These are phyloP conservation scores for Aspergillus sp. DNA, from an alignment of 2,329 filamentous ascomycete genomes.

Conservation along the genomic window DNA sequence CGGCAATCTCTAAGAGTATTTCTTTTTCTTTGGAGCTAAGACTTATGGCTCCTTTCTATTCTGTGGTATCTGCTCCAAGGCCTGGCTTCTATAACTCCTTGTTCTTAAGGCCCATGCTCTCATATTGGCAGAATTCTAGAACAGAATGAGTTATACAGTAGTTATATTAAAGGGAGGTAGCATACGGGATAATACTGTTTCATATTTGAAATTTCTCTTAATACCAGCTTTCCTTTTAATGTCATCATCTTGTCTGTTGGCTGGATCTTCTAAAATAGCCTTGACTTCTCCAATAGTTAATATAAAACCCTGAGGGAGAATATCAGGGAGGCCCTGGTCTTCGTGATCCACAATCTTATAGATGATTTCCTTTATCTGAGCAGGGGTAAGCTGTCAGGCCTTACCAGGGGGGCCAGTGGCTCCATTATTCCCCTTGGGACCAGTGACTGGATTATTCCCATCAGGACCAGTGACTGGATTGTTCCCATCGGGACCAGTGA, in stretches of 20 bases:
- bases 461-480: background rate
- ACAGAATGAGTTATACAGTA: background rate
- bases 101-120: background rate
- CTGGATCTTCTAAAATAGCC: background rate
- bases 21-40: background rate
- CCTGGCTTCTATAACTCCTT: background rate
- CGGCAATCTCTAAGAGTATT: background rate
- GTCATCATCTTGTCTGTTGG: background rate
- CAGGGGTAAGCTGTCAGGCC: background rate
- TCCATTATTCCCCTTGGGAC: background rate
- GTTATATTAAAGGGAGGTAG: background rate
- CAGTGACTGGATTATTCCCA: background rate
- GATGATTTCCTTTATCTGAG: background rate
- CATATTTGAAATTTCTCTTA: background rate
- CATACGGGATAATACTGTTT: background rate
- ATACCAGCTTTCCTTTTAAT: background rate
- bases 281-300: background rate
- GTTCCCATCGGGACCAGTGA: background rate
- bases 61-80: background rate
- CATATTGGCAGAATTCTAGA: background rate
- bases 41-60: background rate
- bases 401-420: background rate
- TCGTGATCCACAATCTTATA: background rate
- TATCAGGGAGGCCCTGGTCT: background rate
- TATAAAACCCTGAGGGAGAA: background rate